Percentiles rank a stretch among this genome's conserved stretches.
These are phyloP conservation scores for Lagerstroemia speciosa DNA, from an alignment of 345 rosid species.

Conservation along the genomic window DNA sequence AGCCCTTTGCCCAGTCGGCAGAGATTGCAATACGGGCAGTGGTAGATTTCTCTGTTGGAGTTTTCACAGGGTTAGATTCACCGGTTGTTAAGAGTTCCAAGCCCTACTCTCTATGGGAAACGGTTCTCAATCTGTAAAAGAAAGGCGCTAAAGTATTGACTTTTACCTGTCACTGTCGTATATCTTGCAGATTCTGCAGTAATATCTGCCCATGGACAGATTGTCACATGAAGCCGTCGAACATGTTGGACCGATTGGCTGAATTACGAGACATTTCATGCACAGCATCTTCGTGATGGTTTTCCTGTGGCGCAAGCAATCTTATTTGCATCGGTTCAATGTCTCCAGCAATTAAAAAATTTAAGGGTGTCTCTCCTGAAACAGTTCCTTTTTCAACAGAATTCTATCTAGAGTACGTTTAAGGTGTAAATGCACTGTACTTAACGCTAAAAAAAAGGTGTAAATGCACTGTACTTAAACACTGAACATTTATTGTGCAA, in stretches of 20 bases:
- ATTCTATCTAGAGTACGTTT: too few relatives aligned
- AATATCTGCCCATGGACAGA: constrained; percentile 61
- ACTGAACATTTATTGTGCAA: background rate
- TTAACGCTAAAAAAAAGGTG: too few relatives aligned
- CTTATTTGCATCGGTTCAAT: background rate
- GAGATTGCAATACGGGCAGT: constrained; percentile 79
- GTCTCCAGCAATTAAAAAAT: constrained; percentile 1
- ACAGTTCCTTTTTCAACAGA: background rate
- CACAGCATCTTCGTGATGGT: constrained; percentile 69
- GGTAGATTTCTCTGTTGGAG: constrained; percentile 70
- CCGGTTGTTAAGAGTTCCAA: background rate
- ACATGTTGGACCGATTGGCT: constrained; percentile 53
- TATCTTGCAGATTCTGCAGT: constrained; percentile 71
- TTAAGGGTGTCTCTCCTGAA: background rate
- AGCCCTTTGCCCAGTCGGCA: constrained; percentile 84
- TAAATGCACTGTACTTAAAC: background rate
- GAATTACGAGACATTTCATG: constrained; percentile 68
- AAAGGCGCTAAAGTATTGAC: too few relatives aligned
- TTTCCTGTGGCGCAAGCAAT: constrained; percentile 31
- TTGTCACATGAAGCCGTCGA: constrained; percentile 42
- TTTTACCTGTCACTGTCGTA: constrained; percentile 67
- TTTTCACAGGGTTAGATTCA: background rate
- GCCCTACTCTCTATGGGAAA: background rate
- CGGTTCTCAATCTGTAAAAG: background rate
- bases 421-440: background rate